These are phyloP conservation scores for Colletotrichum filicis DNA, from an alignment of 2,329 filamentous ascomycete species.

Conservation along the genomic window DNA sequence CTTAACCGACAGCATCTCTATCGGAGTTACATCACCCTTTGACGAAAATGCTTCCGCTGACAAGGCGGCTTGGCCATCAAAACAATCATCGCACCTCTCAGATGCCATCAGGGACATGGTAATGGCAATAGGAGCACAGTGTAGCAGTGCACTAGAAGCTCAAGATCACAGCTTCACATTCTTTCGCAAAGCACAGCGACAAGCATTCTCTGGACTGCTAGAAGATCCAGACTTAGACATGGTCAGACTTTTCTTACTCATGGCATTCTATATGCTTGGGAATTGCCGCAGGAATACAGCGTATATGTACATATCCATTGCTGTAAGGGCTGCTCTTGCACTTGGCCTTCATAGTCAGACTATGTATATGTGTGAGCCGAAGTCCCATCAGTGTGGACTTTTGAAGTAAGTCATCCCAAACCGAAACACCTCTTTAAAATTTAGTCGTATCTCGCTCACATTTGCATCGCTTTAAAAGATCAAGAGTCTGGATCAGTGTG, in stretches of 20 bases:
- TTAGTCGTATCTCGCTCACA: not conserved
- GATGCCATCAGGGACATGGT: not conserved
- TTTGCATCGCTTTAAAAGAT: not conserved
- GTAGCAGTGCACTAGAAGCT: not conserved
- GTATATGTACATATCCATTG: not conserved
- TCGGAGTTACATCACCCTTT: not conserved
- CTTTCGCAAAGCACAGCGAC: slow-evolving; percentile 10
- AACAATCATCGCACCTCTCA: not conserved
- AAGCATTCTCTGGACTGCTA: not conserved
- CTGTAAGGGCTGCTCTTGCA: not conserved
- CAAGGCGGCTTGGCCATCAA: not conserved
- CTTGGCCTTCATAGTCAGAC: not conserved
- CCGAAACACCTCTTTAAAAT: too few relatives aligned
- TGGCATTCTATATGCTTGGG: not conserved
- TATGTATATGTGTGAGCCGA: not conserved
- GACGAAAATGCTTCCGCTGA: not conserved
- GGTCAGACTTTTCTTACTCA: not conserved
- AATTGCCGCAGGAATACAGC: not conserved
- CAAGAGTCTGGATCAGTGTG: slow-evolving; percentile 49
- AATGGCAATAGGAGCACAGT: not conserved
- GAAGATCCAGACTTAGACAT: not conserved
- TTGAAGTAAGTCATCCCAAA: not conserved
- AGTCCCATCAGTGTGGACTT: not conserved
- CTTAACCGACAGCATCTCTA: not conserved
- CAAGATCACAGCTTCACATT: not conserved